Percentiles rank a stretch among this genome's conserved stretches.
Conservation (phyloP, 2,329 filamentous ascomycete genomes). For the Xylariaceae sp. region DNA sequence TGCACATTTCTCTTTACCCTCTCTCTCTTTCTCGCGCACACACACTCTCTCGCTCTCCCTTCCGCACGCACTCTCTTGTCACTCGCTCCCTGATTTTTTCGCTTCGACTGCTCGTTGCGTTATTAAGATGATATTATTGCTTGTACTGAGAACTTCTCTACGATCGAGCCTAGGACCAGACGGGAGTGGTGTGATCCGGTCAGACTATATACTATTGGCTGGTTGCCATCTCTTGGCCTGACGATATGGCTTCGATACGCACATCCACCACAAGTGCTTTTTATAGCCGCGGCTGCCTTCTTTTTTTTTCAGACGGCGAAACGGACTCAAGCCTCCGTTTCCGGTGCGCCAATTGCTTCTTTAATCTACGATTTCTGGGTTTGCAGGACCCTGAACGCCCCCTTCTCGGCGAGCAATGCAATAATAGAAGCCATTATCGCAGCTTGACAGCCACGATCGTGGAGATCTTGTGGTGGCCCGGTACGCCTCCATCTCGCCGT, state of each 20-base stretch:
- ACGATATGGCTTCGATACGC: not conserved
- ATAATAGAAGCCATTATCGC: constrained; percentile 6
- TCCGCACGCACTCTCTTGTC: not conserved
- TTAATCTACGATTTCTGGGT: not conserved
- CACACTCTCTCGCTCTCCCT: not conserved
- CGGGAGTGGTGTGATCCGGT: not conserved
- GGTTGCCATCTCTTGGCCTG: not conserved
- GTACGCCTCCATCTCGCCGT: not conserved
- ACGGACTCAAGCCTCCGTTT: not conserved
- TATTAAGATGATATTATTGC: not conserved
- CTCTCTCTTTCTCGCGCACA: not conserved
- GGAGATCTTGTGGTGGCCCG: constrained; percentile 11
- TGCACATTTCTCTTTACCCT: constrained; percentile 39
- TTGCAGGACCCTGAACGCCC: constrained; percentile 4
- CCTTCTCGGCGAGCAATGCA: constrained; percentile 6
- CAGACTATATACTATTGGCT: not conserved
- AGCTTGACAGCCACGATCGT: constrained; percentile 10
- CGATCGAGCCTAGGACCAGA: not conserved
- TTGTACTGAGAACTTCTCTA: not conserved
- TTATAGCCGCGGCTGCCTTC: not conserved
- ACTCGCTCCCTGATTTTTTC: not conserved
- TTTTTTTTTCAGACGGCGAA: constrained; percentile 1
- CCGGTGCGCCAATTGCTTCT: not conserved
- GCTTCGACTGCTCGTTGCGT: not conserved
- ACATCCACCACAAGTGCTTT: not conserved